Evolutionary conservation across 129 eudicot genomes (phyloP), one percentile per base, ranked within the genome.

Genomic region (Saussurea involucrata): DNA sequence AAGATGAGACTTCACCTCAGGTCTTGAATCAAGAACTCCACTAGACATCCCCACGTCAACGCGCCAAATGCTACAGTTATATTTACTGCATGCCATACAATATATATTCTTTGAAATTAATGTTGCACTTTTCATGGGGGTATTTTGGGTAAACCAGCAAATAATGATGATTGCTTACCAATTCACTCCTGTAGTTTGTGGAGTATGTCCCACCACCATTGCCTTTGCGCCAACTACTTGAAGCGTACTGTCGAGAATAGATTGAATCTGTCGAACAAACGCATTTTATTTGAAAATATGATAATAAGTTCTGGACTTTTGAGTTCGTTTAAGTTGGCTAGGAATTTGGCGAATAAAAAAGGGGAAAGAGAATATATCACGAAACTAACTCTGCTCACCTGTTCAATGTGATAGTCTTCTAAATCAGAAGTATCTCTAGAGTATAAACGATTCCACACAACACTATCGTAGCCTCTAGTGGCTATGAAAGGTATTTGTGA

Each of bases 1-100:
- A 61, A 68, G 32, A 64, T 17, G 61, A 31, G 63, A 66, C 24
- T 63, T 71, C 87, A 95, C 99, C 97, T 95, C 99, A n/a, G 99
- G 97, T 73, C 85, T 88, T 67, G 99, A 95, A 85, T 90, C 87
- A 80, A 88, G 97, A 84, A 95, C 99, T 73, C 99, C 99, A 65
- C 96, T 95, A 63, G 99, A 95, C 99, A 95, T 95, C 70, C 99
- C 99, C 69, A 95, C 99, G 67, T 95, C 99, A 80, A 95, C 77
- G 15, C 97, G 89, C 99, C 99, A 95, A 83, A 95, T 89, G 81
- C 90, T 86, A 77, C 99, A 89, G 66, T 83, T 80, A 76, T 84
- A 95, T 87, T 89, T 81, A 84, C 99, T 95, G 90, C 89, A 90
- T 36, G 42, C 24, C 68, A 12, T 53, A 25, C 49, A 66, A 66